Base-by-base conservation (phyloP, 306 rosid species). In the Lathyrus sativus region DNA sequence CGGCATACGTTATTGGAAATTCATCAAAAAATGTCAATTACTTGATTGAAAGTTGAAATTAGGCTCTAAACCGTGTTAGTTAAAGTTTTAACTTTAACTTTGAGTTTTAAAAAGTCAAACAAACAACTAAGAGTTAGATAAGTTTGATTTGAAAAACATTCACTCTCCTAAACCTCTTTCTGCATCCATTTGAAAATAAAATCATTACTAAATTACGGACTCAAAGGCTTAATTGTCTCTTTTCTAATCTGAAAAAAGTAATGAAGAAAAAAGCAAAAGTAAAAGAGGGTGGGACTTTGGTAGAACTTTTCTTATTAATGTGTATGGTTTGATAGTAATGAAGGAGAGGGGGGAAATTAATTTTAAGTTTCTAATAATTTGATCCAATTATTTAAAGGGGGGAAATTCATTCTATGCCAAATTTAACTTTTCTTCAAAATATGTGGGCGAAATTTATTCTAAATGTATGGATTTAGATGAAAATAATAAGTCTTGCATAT, bases 151-250 rank as follows among this genome's bases (percentile, higher is more conserved):
- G 66, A 68, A 60, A 37, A 37, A 31, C 73, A 75, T n/a, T 37
- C 48, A 15, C 48, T 66, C 19, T 7, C 12, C 0, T 37, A 37
- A 5, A 31, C 13, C 12, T 61, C 10, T 8, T 46, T 26, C 68
- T 39, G 70, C 72, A 76, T 76, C 65, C 53, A 31, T 68, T 22
- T 64, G 76, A 81, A 64, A 64, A 29, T 0, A 9, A 61, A 60
- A 54, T 58, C 14, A 49, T 57, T 17, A 72, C 68, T 73, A 19
- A 28, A 56, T 56, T 71, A 73, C 85, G 72, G 65, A 19, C 54
- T 70, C 74, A 55, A 39, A 76, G 85, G 46, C 82, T 79, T 43
- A 77, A 81, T 70, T 77, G 31, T 17, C 68, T 68, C 79, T 55
- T 28, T 24, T 46, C 5, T 22, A 22, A 22, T 62, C n/a, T 6